A percentile compares a stretch with the other conserved stretches of the same genome.
Evolutionary conservation across 768 basidiomycete genomes (phyloP).

Genomic region (Tricholoma sp.): DNA sequence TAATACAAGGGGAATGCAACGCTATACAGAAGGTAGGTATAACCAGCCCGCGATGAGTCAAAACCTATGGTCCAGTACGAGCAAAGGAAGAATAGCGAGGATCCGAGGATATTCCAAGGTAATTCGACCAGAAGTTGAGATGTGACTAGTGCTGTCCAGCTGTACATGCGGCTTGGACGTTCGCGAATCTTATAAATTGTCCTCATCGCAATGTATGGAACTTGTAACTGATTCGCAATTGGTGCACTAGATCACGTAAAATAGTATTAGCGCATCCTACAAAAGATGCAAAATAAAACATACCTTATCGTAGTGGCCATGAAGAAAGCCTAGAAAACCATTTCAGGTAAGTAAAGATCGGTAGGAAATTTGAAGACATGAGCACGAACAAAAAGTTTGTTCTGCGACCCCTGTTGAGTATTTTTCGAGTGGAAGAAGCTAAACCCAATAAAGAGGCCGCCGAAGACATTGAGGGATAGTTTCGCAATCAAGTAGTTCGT

Average conservation of each 20-base stretch:
- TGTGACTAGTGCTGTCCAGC: slow-evolving; percentile 55
- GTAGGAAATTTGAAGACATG: slow-evolving; percentile 6
- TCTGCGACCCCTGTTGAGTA: slow-evolving; percentile 52
- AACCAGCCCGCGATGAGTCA: slow-evolving; percentile 46
- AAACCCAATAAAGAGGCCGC: slow-evolving; percentile 58
- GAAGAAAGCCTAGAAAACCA: slow-evolving; percentile 40
- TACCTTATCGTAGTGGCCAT: slow-evolving; percentile 42
- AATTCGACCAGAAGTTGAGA: slow-evolving; percentile 53
- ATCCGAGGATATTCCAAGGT: slow-evolving; percentile 64
- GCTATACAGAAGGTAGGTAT: slow-evolving; percentile 51
- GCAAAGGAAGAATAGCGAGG: slow-evolving; percentile 57
- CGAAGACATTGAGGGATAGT: slow-evolving; percentile 44
- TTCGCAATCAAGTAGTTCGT: slow-evolving; percentile 61
- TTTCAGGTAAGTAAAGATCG: not conserved
- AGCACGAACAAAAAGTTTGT: slow-evolving; percentile 56
- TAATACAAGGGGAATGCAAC: slow-evolving; percentile 61
- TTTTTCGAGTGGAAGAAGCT: slow-evolving; percentile 58
- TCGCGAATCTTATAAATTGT: slow-evolving; percentile 65
- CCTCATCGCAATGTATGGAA: slow-evolving; percentile 57
- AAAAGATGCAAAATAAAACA: no score
- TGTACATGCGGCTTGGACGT: slow-evolving; percentile 58
- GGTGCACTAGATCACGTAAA: slow-evolving; percentile 26
- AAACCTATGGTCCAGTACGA: slow-evolving; percentile 76
- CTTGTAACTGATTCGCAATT: slow-evolving; percentile 59
- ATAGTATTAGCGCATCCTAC: no score